These are phyloP conservation scores for Aphanomyces stellatus DNA, from an alignment of 352 stramenopile species.

Conservation along the genomic window DNA sequence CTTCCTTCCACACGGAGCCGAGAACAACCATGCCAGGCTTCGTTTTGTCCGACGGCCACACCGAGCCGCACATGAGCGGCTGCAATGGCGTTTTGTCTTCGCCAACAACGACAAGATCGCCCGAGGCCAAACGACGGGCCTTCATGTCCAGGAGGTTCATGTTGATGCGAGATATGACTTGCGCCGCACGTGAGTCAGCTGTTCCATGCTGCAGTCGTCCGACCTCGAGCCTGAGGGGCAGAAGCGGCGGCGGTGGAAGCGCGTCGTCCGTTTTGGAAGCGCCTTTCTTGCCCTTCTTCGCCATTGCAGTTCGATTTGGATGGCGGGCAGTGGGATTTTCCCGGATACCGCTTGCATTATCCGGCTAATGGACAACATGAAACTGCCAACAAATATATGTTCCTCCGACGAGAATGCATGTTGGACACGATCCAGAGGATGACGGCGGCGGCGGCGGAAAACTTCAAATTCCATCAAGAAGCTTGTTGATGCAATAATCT, in stretches of 20 bases:
- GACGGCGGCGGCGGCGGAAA: too few species aligned
- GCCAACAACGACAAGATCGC: constrained; percentile 1
- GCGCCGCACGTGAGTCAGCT: background rate
- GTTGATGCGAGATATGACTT: constrained; percentile 6
- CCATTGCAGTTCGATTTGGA: background rate
- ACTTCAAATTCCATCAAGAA: too few species aligned
- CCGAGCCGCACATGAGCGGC: constrained; percentile 51
- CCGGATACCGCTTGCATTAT: background rate
- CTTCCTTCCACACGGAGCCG: constrained; percentile 61
- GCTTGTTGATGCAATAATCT: too few species aligned
- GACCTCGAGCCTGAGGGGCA: background rate
- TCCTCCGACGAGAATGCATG: too few species aligned
- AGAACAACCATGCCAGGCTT: constrained; percentile 50
- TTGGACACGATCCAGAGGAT: too few species aligned
- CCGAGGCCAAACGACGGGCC: background rate
- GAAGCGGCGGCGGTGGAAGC: background rate
- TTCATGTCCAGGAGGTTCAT: constrained; percentile 1
- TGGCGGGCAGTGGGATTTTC: background rate
- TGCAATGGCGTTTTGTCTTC: background rate
- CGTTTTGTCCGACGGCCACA: constrained; percentile 67
- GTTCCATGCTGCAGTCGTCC: background rate
- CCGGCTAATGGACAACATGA: background rate
- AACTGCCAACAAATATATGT: too few species aligned
- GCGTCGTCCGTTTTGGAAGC: background rate
- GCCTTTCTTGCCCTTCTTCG: constrained; percentile 1